Conservation (phyloP, 257 asterid genomes). For the Lantana camara region DNA sequence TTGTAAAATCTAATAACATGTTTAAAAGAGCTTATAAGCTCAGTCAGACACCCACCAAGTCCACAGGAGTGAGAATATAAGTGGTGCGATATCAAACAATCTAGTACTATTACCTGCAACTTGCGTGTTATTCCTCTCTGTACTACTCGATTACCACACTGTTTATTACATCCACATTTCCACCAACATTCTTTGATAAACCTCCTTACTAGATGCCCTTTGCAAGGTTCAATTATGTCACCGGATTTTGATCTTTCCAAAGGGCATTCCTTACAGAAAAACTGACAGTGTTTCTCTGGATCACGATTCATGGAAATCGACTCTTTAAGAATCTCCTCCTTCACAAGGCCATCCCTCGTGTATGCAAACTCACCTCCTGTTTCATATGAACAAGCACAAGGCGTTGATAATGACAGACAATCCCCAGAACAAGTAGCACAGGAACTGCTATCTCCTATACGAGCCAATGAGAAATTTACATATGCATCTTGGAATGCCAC, state of each 20-base stretch:
- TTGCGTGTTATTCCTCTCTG: conserved; percentile 83
- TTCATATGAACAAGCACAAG: conserved; percentile 82
- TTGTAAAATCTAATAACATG: too few relatives aligned
- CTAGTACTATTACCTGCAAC: conserved; percentile 62
- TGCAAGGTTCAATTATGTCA: conserved; percentile 66
- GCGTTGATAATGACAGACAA: conserved; percentile 59
- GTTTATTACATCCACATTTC: conserved; percentile 85
- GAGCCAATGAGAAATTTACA: conserved; percentile 71
- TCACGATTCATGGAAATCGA: conserved; percentile 78
- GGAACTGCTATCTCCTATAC: conserved; percentile 61
- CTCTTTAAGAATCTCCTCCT: conserved; percentile 73
- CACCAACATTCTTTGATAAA: conserved; percentile 96
- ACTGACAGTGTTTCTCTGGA: conserved; percentile 66
- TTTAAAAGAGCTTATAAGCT: too few relatives aligned
- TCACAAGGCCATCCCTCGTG: conserved; percentile 77
- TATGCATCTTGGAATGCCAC: conserved; percentile 71
- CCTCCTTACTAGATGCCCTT: conserved; percentile 84
- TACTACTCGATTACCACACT: conserved; percentile 95
- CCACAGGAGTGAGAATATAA: background rate
- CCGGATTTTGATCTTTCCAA: conserved; percentile 71
- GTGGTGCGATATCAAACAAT: conserved; percentile 13
- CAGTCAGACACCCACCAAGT: too few relatives aligned
- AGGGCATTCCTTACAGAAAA: conserved; percentile 86
- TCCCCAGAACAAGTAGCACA: conserved; percentile 75
- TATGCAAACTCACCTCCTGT: conserved; percentile 85